Conservation (phyloP, 108 stramenopile genomes). For the Nannochloropsis salina region DNA sequence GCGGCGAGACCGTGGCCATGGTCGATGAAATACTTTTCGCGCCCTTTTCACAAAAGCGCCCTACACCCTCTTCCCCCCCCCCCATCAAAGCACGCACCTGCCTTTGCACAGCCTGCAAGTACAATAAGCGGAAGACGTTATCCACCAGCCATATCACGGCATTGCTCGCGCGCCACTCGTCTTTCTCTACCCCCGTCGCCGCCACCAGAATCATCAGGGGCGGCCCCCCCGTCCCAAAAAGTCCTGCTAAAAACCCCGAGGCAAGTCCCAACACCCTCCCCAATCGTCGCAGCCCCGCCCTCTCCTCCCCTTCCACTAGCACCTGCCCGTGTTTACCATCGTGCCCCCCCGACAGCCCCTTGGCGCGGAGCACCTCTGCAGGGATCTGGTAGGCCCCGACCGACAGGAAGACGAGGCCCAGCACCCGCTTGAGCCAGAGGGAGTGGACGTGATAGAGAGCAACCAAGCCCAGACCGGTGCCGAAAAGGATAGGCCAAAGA, state of each 20-base stretch:
- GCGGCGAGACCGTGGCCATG: no score
- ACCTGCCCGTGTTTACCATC: neutral
- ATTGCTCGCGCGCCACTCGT: neutral
- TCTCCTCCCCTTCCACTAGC: neutral
- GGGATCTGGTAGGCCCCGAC: neutral
- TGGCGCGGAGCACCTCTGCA: neutral
- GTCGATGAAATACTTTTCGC: no score
- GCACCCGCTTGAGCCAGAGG: neutral
- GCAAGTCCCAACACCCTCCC: slow-evolving; percentile 4
- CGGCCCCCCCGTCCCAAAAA: neutral
- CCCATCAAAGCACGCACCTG: neutral
- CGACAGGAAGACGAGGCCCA: neutral
- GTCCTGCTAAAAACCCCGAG: neutral
- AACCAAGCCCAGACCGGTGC: neutral
- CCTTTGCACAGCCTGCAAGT: neutral
- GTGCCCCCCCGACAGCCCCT: neutral
- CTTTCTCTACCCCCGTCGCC: neutral
- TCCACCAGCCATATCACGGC: neutral
- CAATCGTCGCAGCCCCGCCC: neutral
- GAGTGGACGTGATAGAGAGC: neutral
- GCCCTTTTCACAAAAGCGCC: no score
- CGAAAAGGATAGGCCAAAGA: neutral
- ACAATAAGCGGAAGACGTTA: neutral
- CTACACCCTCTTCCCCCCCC: neutral
- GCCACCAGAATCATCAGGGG: neutral